phyloP scores from a whole-genome alignment of 1,139 yeast species.

The Hyphopichia buzzinii region DNA sequence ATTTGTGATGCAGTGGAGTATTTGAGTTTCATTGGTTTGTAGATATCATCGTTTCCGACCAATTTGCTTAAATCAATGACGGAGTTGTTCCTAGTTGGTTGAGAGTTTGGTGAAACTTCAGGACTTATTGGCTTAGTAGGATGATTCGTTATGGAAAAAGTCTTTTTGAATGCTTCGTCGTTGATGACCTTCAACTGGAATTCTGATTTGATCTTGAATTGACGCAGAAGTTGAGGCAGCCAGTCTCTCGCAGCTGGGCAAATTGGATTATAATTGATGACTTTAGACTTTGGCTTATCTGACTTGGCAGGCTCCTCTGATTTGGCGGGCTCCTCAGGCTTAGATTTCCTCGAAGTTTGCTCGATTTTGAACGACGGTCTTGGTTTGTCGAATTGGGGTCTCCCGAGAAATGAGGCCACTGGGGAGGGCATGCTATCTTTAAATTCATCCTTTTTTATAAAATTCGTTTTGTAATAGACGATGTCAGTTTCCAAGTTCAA shows the following conservation, averaged over 20 bases:
- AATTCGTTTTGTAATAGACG: conserved; percentile 46
- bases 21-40: conserved; percentile 39
- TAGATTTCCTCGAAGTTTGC: conserved; percentile 13
- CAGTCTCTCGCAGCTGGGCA: conserved; percentile 44
- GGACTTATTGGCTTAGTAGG: conserved; percentile 42
- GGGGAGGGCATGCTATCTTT: conserved; percentile 11
- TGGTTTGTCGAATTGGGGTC: conserved; percentile 18
- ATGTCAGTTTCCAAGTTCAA: conserved; percentile 44
- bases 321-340: conserved; percentile 1
- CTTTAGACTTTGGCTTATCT: conserved; percentile 10
- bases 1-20: conserved; percentile 42
- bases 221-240: conserved; percentile 29
- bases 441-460: conserved; percentile 38
- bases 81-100: conserved; percentile 43
- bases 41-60: conserved; percentile 34
- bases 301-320: conserved; percentile 4
- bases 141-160: conserved; percentile 28
- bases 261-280: conserved; percentile 26
- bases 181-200: conserved; percentile 39
- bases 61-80: conserved; percentile 43
- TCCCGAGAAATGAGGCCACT: conserved; percentile 4
- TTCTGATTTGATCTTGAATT: conserved; percentile 31
- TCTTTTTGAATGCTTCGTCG: conserved; percentile 36
- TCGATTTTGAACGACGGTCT: conserved; percentile 29
- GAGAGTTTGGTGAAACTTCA: conserved; percentile 44